Evolutionary conservation across 768 basidiomycete species (phyloP), one percentile per base, ranked within the genome.

Genomic region (Phylloporus arenicola): DNA sequence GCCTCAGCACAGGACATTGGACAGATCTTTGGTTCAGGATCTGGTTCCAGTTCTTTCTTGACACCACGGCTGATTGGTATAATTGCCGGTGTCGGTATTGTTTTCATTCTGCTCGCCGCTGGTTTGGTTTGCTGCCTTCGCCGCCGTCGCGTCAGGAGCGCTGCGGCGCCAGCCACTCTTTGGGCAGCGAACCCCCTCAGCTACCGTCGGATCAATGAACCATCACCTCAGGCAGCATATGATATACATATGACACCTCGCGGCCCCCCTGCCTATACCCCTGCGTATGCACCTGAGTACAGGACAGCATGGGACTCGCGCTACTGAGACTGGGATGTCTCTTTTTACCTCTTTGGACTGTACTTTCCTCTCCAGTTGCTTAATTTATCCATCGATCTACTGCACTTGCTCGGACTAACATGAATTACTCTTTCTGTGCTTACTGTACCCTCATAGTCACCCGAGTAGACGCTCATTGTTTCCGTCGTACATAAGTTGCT

Each of bases 1-100:
- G 31, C 42, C 12, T 31, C 43, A 20, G 29, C 24, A 27, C 27
- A 14, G 19, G 53, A 70, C 68, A 70, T 6, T 72, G 79, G 56
- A 20, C 51, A 17, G 69, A 70, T 54, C 72, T 73, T 54, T 70
- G 73, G 16, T 56, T 64, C 37, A 55, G 65, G 25, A 64, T 62
- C 42, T 67, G 73, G 50, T 64, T 52, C 47, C 40, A 45, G 27
- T 16, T 29, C 45, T 9, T 45, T 39, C 4, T 3, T 17, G n/a
- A 2, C 50, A 2, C 2, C 40, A 34, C 47, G 54, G 57, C 12
- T 50, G 20, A 55, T 69, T 13, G 63, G 30, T 39, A 11, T 55
- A 22, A 44, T 68, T 25, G 55, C 35, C 19, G 57, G 39, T 29
- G 17, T 35, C 6, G 40, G 27, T 12, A 5, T 63, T 40, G 27